Percentiles rank a stretch among this genome's conserved stretches.
These are phyloP conservation scores for Penicillium sp. DNA, from an alignment of 2,329 filamentous ascomycete species.

Conservation along the genomic window DNA sequence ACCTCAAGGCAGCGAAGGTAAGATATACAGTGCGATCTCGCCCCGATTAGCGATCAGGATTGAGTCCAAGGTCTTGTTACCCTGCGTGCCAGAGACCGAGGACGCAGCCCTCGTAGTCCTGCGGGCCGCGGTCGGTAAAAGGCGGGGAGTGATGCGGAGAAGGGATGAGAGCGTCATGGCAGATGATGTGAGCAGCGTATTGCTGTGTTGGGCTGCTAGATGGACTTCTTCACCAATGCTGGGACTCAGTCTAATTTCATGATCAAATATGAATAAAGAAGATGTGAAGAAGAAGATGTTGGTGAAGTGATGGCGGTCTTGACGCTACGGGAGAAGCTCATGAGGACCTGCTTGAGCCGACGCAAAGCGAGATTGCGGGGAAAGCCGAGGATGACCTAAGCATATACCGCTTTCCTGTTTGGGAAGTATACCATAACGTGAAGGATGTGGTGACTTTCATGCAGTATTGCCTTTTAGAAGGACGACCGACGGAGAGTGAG, in stretches of 20 bases:
- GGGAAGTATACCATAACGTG: neutral
- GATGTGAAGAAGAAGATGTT: conserved; percentile 7
- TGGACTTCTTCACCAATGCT: conserved; percentile 1
- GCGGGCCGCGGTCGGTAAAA: conserved; percentile 36
- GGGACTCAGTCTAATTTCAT: conserved; percentile 16
- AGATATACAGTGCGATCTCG: conserved; percentile 78
- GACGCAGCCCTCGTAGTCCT: conserved; percentile 37
- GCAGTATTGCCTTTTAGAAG: neutral
- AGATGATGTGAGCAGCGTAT: conserved; percentile 11
- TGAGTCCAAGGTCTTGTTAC: conserved; percentile 61
- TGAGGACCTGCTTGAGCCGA: conserved; percentile 35
- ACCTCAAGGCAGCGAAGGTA: neutral
- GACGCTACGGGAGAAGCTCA: conserved; percentile 13
- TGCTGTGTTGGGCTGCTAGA: conserved; percentile 12
- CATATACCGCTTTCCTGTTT: conserved; percentile 10
- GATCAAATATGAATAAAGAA: conserved; percentile 8
- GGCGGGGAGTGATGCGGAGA: conserved; percentile 46
- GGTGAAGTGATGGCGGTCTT: conserved; percentile 13
- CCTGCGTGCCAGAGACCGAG: conserved; percentile 29
- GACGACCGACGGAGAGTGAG: too few relatives aligned
- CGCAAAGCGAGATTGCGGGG: conserved; percentile 45
- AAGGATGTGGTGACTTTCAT: neutral
- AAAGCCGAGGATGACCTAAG: conserved; percentile 27
- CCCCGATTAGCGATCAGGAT: conserved; percentile 96
- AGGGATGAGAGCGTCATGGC: conserved; percentile 44